These are phyloP conservation scores for Psophocarpus tetragonolobus DNA, from an alignment of 306 rosid species.

Conservation along the genomic window DNA sequence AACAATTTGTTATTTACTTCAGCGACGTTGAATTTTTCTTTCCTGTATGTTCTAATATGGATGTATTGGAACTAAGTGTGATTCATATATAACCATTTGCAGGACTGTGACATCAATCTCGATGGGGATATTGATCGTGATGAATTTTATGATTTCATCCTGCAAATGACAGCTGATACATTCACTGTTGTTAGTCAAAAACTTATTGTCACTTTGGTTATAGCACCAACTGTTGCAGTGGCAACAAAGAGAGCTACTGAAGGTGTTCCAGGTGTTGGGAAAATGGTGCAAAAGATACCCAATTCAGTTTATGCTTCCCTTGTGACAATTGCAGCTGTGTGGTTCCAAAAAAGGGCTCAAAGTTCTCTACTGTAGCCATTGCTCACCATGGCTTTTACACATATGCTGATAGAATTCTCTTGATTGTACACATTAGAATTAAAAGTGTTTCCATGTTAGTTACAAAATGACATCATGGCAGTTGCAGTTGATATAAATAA, in stretches of 20 bases:
- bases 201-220: slow-evolving; percentile 65
- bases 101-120: slow-evolving; percentile 60
- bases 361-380: background rate
- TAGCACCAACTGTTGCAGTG: slow-evolving; percentile 83
- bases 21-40: background rate
- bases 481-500: background rate
- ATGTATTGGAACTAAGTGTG: background rate
- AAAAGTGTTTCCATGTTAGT: background rate
- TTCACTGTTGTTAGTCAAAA: slow-evolving; percentile 59
- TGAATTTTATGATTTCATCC: slow-evolving; percentile 62
- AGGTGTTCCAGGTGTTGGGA: slow-evolving; percentile 86
- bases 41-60: background rate
- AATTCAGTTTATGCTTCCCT: slow-evolving; percentile 72
- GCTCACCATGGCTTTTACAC: slow-evolving; percentile 13
- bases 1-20: slow-evolving; percentile 7
- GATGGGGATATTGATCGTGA: slow-evolving; percentile 61
- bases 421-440: slow-evolving; percentile 23
- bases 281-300: slow-evolving; percentile 68
- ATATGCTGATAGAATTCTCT: background rate
- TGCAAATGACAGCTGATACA: slow-evolving; percentile 58
- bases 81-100: slow-evolving; percentile 31
- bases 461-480: no score
- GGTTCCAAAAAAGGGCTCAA: slow-evolving; percentile 47
- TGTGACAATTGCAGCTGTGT: slow-evolving; percentile 57
- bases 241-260: slow-evolving; percentile 86